These are phyloP conservation scores for Boletus rubropictus DNA, from an alignment of 768 basidiomycete genomes.

Conservation along the genomic window DNA sequence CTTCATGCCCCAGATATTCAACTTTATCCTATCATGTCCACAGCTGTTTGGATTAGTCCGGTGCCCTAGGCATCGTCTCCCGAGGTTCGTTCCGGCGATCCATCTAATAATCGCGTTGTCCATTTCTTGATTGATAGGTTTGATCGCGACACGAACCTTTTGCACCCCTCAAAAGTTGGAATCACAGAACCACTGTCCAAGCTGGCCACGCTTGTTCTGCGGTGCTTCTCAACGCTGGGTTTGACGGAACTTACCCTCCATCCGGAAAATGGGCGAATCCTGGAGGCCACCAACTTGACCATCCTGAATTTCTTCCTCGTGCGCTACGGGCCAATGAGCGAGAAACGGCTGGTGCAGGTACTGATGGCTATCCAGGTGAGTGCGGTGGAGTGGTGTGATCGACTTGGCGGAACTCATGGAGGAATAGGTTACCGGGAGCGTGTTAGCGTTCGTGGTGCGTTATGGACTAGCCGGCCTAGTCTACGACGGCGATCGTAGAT, in stretches of 20 bases:
- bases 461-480: slow-evolving; percentile 87
- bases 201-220: slow-evolving; percentile 51
- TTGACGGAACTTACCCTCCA: slow-evolving; percentile 60
- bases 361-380: slow-evolving; percentile 72
- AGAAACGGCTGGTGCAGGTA: slow-evolving; percentile 68
- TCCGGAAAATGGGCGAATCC: slow-evolving; percentile 50
- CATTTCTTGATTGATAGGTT: slow-evolving; percentile 43
- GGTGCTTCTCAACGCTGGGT: slow-evolving; percentile 54
- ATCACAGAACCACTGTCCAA: slow-evolving; percentile 56
- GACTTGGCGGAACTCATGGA: slow-evolving; percentile 3
- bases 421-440: slow-evolving; percentile 63
- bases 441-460: slow-evolving; percentile 76
- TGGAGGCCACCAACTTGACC: slow-evolving; percentile 82
- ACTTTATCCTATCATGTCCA: slow-evolving; percentile 90
- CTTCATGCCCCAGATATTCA: slow-evolving; percentile 98
- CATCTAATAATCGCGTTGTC: neutral
- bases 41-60: slow-evolving; percentile 92
- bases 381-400: neutral
- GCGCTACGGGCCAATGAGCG: slow-evolving; percentile 76
- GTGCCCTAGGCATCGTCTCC: slow-evolving; percentile 91
- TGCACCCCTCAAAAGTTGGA: slow-evolving; percentile 66
- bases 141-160: slow-evolving; percentile 64
- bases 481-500: slow-evolving; percentile 89
- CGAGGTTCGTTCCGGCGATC: slow-evolving; percentile 49
- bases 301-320: slow-evolving; percentile 84